phyloP scores from a whole-genome alignment of 805 yeast genomes.

The Danielozyma ontarioensis region DNA sequence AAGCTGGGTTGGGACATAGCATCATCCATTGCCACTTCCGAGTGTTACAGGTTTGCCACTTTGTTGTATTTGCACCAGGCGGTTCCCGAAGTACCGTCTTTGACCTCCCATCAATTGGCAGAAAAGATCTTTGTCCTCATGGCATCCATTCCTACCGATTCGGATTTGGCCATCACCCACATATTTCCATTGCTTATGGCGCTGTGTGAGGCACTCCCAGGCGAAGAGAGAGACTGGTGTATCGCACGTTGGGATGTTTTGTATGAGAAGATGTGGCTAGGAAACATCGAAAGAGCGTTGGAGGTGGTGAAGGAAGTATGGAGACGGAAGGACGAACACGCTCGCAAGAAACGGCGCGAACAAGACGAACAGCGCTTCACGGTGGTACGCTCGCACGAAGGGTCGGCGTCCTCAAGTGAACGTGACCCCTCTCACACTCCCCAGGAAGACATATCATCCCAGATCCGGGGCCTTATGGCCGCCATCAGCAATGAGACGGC shows the following conservation, averaged over 20 bases:
- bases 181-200: slow-evolving; percentile 62
- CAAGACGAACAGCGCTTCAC: slow-evolving; percentile 3
- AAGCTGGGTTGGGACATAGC: slow-evolving; percentile 45
- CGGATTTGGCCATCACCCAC: slow-evolving; percentile 53
- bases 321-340: slow-evolving; percentile 51
- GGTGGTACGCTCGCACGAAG: slow-evolving; percentile 2
- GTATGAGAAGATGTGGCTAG: slow-evolving; percentile 54
- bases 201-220: slow-evolving; percentile 58
- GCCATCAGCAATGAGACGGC: slow-evolving; percentile 31
- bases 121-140: slow-evolving; percentile 54
- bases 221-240: slow-evolving; percentile 61
- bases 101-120: slow-evolving; percentile 50
- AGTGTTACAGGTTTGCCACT: slow-evolving; percentile 59
- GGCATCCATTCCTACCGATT: slow-evolving; percentile 57
- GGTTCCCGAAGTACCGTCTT: slow-evolving; percentile 62
- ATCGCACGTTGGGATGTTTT: slow-evolving; percentile 52
- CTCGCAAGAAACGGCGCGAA: slow-evolving; percentile 17
- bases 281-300: slow-evolving; percentile 59
- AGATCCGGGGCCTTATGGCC: slow-evolving; percentile 37
- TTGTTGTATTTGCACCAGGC: slow-evolving; percentile 62
- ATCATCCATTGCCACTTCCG: slow-evolving; percentile 64
- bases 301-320: slow-evolving; percentile 72
- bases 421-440: slow-evolving; percentile 5
- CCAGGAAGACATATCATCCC: slow-evolving; percentile 15
- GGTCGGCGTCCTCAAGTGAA: slow-evolving; percentile 9